Conservation (phyloP, 2,329 filamentous ascomycete genomes). For the Fusarium multiceps region DNA sequence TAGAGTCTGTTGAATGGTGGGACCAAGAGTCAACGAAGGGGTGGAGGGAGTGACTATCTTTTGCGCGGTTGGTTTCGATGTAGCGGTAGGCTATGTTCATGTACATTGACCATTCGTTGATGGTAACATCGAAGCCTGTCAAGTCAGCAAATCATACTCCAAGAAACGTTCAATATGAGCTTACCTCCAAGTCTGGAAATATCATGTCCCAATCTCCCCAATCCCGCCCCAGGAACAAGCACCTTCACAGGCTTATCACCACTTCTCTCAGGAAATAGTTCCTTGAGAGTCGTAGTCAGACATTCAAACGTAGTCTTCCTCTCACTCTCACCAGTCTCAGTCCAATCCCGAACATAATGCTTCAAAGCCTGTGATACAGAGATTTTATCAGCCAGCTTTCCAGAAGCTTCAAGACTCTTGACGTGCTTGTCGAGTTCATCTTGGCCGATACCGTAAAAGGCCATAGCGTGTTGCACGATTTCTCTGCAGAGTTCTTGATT, state of each 20-base stretch:
- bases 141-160: not conserved
- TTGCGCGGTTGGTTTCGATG: slow-evolving; percentile 51
- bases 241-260: slow-evolving; percentile 48
- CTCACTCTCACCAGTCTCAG: slow-evolving; percentile 59
- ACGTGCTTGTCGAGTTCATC: slow-evolving; percentile 59
- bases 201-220: slow-evolving; percentile 65
- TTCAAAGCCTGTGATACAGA: slow-evolving; percentile 66
- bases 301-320: slow-evolving; percentile 56
- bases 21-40: slow-evolving; percentile 69
- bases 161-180: not conserved
- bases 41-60: slow-evolving; percentile 51
- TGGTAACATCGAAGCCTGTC: slow-evolving; percentile 61
- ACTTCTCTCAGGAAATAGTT: slow-evolving; percentile 47
- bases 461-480: slow-evolving; percentile 58
- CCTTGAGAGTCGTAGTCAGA: slow-evolving; percentile 50
- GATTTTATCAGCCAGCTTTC: slow-evolving; percentile 57
- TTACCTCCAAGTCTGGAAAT: slow-evolving; percentile 56
- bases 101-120: slow-evolving; percentile 69
- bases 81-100: slow-evolving; percentile 67
- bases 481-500: slow-evolving; percentile 60
- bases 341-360: slow-evolving; percentile 69
- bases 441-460: slow-evolving; percentile 58
- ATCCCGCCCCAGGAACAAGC: slow-evolving; percentile 64
- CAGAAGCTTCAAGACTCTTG: slow-evolving; percentile 52
- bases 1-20: slow-evolving; percentile 61